Conservation (phyloP, 2,329 filamentous ascomycete species). For the Emmonsiellopsis sp. region DNA sequence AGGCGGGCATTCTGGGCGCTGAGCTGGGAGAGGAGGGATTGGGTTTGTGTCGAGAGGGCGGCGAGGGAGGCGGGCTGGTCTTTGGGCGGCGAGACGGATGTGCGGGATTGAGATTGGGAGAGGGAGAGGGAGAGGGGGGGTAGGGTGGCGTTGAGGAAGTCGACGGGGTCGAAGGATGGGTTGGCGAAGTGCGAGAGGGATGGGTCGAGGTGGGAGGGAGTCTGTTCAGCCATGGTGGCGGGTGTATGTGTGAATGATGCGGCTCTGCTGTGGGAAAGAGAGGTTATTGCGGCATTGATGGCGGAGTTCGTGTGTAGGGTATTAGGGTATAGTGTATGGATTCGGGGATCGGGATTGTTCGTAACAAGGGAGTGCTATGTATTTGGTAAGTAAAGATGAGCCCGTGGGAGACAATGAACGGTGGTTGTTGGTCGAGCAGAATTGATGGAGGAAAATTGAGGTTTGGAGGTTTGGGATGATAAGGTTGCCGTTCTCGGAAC, state of each 20-base stretch:
- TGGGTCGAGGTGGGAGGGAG: constrained; percentile 56
- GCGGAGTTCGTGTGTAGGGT: background rate
- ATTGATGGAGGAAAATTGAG: too few relatives aligned
- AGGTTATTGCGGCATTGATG: background rate
- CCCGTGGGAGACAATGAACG: too few relatives aligned
- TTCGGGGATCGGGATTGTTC: too few relatives aligned
- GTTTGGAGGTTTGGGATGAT: too few relatives aligned
- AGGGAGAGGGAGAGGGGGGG: constrained; percentile 49
- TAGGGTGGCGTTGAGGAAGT: constrained; percentile 73
- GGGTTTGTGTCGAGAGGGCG: constrained; percentile 72
- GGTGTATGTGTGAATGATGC: background rate
- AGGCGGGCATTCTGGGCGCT: constrained; percentile 80
- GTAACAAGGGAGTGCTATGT: too few relatives aligned
- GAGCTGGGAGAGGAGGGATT: constrained; percentile 75
- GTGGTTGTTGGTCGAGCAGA: too few relatives aligned
- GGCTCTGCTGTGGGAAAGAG: background rate
- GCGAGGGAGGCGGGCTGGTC: constrained; percentile 49
- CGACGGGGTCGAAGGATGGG: constrained; percentile 68
- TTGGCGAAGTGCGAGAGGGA: constrained; percentile 66
- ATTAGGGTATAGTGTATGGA: too few relatives aligned
- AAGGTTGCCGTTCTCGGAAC: too few relatives aligned
- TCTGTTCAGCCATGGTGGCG: background rate
- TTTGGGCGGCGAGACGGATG: constrained; percentile 12
- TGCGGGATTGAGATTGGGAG: constrained; percentile 18
- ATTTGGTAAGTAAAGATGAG: too few relatives aligned